Conservation (phyloP, 2,329 filamentous ascomycete genomes). For the Pleomassaria siparia region DNA sequence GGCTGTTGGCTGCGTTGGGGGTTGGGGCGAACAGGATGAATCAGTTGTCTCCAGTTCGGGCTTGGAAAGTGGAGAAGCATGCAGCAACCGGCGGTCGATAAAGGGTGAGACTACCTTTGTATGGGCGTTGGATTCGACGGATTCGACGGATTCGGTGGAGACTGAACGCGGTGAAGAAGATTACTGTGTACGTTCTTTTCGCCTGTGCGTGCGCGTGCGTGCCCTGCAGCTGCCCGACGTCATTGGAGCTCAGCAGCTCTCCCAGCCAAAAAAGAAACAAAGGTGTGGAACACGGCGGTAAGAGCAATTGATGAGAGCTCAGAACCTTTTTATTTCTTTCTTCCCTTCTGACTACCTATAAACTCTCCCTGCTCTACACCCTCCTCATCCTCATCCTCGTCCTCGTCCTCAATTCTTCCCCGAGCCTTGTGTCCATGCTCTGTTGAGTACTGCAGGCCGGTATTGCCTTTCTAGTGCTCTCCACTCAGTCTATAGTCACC, state of each 20-base stretch:
- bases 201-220: no score
- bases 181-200: no score
- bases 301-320: not conserved
- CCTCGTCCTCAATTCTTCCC: slow-evolving; percentile 1
- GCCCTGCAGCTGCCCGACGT: not conserved
- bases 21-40: not conserved
- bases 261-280: slow-evolving; percentile 1
- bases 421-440: not conserved
- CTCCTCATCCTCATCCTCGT: not conserved
- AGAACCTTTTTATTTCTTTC: not conserved
- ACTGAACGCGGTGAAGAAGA: not conserved
- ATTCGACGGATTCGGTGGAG: not conserved
- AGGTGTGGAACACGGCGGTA: slow-evolving; percentile 1
- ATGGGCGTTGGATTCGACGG: no score
- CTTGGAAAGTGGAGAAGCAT: slow-evolving; percentile 9
- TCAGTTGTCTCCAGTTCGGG: not conserved
- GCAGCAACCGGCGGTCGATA: slow-evolving; percentile 5
- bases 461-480: slow-evolving; percentile 4
- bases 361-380: no score
- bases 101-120: slow-evolving; percentile 12
- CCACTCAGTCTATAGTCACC: slow-evolving; percentile 6
- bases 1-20: no score
- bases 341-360: not conserved
- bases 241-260: slow-evolving; percentile 2
- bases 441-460: slow-evolving; percentile 1